Conservation (phyloP, 163 green algal species). For the Smithsoniella earleae region DNA sequence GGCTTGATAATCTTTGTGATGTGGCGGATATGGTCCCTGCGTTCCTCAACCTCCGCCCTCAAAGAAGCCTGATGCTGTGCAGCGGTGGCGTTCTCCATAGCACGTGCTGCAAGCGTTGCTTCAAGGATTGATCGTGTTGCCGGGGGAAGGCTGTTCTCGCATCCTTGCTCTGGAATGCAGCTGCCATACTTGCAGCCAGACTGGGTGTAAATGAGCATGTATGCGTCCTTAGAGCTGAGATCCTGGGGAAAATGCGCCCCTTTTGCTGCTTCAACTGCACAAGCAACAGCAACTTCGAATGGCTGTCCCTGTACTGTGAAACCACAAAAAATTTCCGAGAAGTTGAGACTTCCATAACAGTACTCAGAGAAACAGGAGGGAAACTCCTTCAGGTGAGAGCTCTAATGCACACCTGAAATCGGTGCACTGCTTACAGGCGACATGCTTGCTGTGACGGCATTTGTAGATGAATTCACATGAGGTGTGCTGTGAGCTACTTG, state of each 20-base stretch:
- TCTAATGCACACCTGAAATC: too few species aligned
- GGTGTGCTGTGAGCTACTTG: too few species aligned
- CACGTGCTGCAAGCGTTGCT: not conserved
- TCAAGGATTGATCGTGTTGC: constrained; percentile 9
- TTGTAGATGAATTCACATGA: too few species aligned
- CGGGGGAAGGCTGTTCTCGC: not conserved
- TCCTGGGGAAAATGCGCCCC: not conserved
- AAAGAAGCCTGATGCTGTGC: not conserved
- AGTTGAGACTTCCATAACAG: too few species aligned
- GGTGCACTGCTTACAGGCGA: too few species aligned
- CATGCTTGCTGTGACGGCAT: too few species aligned
- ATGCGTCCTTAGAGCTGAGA: constrained; percentile 26
- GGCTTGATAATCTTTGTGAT: constrained; percentile 30
- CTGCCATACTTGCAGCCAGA: not conserved
- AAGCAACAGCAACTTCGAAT: too few species aligned
- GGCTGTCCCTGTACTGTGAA: too few species aligned
- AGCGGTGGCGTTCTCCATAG: not conserved
- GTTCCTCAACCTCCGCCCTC: constrained; percentile 29
- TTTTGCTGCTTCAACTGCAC: not conserved
- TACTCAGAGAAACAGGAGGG: too few species aligned
- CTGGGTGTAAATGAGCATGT: constrained; percentile 27
- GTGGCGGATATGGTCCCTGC: constrained; percentile 19
- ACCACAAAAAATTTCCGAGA: too few species aligned
- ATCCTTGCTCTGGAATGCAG: not conserved
- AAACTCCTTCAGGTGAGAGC: too few species aligned